Conservation (phyloP, 768 basidiomycete genomes). For the Boletus speciosus region DNA sequence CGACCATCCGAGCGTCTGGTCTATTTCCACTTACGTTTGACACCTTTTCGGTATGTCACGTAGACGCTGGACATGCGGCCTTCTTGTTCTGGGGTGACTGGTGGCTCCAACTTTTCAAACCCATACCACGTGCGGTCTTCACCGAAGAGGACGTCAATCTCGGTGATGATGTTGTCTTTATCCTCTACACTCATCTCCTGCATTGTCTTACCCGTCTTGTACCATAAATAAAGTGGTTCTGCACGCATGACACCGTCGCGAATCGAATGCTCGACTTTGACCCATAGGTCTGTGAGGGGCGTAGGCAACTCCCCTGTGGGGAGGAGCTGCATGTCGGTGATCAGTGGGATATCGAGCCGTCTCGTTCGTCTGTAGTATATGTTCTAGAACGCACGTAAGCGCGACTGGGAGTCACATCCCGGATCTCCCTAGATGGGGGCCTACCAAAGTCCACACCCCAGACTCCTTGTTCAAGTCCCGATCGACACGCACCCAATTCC, state of each 20-base stretch:
- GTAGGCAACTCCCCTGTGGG: slow-evolving; percentile 51
- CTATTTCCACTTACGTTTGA: slow-evolving; percentile 54
- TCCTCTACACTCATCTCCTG: slow-evolving; percentile 58
- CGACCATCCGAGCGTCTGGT: background rate
- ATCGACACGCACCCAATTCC: slow-evolving; percentile 88
- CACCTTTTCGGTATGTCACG: slow-evolving; percentile 67
- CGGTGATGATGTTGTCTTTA: slow-evolving; percentile 70
- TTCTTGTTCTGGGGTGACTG: slow-evolving; percentile 46
- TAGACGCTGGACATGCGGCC: slow-evolving; percentile 51
- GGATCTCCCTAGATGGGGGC: slow-evolving; percentile 10
- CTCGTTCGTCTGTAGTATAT: slow-evolving; percentile 86
- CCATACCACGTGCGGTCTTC: slow-evolving; percentile 84
- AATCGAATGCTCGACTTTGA: slow-evolving; percentile 57
- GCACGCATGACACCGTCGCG: slow-evolving; percentile 58
- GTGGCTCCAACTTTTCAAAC: slow-evolving; percentile 67
- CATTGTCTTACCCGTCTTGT: slow-evolving; percentile 63
- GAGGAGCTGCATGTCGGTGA: slow-evolving; percentile 70
- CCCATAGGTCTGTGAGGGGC: slow-evolving; percentile 53
- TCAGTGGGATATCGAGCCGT: slow-evolving; percentile 73
- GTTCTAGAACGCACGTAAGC: slow-evolving; percentile 35
- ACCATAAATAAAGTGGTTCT: slow-evolving; percentile 73
- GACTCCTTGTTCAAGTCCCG: slow-evolving; percentile 71
- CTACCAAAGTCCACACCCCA: slow-evolving; percentile 59
- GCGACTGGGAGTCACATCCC: background rate
- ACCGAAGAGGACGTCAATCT: slow-evolving; percentile 88